A percentile compares a stretch with the other conserved stretches of the same genome.
phyloP scores from a whole-genome alignment of 2,329 filamentous ascomycete species.

The Raffaelea albimanens region DNA sequence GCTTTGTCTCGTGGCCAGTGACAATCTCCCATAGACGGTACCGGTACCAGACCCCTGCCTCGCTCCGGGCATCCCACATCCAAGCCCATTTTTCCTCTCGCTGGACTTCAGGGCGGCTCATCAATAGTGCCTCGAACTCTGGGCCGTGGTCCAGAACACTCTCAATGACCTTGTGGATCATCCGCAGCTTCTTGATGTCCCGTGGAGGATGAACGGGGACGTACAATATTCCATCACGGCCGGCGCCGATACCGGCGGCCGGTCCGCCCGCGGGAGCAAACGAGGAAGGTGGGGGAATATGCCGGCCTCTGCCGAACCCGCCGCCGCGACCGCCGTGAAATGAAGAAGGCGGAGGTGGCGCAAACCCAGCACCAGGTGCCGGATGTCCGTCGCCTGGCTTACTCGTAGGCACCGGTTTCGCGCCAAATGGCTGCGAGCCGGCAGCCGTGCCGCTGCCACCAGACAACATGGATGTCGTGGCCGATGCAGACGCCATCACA shows the following conservation, averaged over 20 bases:
- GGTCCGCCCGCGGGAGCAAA: constrained; percentile 42
- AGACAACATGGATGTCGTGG: constrained; percentile 1
- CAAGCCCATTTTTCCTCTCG: constrained; percentile 86
- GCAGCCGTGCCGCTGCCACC: constrained; percentile 17
- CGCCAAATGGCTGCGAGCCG: constrained; percentile 22
- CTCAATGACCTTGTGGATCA: constrained; percentile 86
- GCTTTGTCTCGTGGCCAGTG: constrained; percentile 47
- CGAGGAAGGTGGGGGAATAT: constrained; percentile 58
- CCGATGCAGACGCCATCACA: constrained; percentile 35
- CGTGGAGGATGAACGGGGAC: constrained; percentile 67
- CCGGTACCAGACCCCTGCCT: constrained; percentile 80
- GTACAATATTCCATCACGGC: constrained; percentile 43
- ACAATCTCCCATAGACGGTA: constrained; percentile 84
- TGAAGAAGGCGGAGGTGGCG: constrained; percentile 40
- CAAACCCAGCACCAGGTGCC: not conserved
- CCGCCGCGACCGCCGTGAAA: constrained; percentile 62
- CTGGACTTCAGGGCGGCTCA: constrained; percentile 77
- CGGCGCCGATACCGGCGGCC: constrained; percentile 28
- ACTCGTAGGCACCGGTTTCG: constrained; percentile 4
- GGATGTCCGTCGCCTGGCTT: not conserved
- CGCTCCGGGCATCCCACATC: constrained; percentile 78
- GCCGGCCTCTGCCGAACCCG: not conserved
- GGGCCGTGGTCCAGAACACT: constrained; percentile 68
- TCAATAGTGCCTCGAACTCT: constrained; percentile 84
- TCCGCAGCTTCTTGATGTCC: constrained; percentile 67